Percentiles rank a stretch among this genome's conserved stretches.
These are phyloP conservation scores for Parachaetomium inaequale DNA, from an alignment of 495 filamentous ascomycete genomes.

Conservation along the genomic window DNA sequence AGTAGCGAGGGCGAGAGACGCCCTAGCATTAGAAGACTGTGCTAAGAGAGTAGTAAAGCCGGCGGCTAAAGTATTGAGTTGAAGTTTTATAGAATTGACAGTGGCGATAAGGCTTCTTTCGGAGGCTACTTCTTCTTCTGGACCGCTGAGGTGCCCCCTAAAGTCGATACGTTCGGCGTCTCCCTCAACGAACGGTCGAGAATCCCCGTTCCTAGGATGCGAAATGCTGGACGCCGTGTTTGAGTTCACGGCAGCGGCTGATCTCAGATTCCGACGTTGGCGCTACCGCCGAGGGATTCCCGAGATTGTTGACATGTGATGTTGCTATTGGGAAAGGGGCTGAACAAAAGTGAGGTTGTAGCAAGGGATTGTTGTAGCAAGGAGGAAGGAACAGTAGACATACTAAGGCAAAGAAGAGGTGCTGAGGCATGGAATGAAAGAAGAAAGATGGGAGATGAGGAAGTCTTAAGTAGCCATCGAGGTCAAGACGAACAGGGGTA, in stretches of 20 bases:
- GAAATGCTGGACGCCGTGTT: background rate
- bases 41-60: background rate
- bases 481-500: slow-evolving; percentile 2
- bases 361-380: too few relatives aligned
- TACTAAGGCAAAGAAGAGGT: background rate
- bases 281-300: background rate
- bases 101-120: too few relatives aligned
- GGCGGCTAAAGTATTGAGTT: background rate
- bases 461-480: slow-evolving; percentile 1
- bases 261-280: background rate
- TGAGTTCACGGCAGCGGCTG: background rate
- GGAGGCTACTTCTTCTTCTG: background rate
- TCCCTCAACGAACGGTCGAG: background rate
- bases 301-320: background rate
- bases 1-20: background rate
- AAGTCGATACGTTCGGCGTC: background rate
- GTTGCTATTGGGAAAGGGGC: background rate
- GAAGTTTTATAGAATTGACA: background rate
- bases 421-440: background rate
- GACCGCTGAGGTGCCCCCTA: background rate
- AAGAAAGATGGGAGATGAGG: background rate
- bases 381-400: background rate
- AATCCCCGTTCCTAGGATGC: background rate
- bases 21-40: background rate
- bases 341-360: background rate